Conservation (phyloP, 2,329 filamentous ascomycete species). For the Pyrenophora seminiperda region DNA sequence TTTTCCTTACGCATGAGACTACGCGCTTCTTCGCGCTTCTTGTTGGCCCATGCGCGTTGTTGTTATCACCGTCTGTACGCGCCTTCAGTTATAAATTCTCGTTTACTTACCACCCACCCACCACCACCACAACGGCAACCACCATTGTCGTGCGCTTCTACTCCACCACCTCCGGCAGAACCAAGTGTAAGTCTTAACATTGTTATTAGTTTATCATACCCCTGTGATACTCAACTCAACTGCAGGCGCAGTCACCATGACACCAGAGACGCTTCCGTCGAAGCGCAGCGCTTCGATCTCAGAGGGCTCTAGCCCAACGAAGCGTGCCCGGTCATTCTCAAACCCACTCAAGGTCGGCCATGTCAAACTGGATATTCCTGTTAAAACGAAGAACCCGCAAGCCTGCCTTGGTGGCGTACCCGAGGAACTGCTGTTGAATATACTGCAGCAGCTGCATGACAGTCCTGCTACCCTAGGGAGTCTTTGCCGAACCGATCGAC, state of each 20-base stretch:
- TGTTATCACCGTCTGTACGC: too few relatives aligned
- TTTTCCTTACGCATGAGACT: background rate
- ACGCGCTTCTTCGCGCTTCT: too few relatives aligned
- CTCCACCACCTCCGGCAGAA: too few relatives aligned
- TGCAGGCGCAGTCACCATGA: background rate
- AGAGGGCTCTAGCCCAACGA: background rate
- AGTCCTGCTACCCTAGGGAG: background rate
- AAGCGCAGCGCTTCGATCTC: slow-evolving; percentile 10
- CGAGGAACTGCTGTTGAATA: slow-evolving; percentile 12
- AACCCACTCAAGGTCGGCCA: background rate
- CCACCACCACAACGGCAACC: too few relatives aligned
- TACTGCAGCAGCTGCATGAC: background rate
- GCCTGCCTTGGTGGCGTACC: slow-evolving; percentile 8
- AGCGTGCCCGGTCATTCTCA: background rate
- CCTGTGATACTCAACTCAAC: too few relatives aligned
- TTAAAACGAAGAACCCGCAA: slow-evolving; percentile 1
- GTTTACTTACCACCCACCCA: too few relatives aligned
- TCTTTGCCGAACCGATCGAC: slow-evolving; percentile 5
- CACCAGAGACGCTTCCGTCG: background rate
- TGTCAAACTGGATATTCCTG: background rate
- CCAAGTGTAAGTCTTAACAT: too few relatives aligned
- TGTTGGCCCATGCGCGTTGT: too few relatives aligned
- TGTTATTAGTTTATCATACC: background rate
- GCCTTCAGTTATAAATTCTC: too few relatives aligned
- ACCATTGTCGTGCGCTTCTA: too few relatives aligned